Evolutionary conservation across 805 yeast genomes (phyloP).

Genomic region (Metschnikowia arizonensis): DNA sequence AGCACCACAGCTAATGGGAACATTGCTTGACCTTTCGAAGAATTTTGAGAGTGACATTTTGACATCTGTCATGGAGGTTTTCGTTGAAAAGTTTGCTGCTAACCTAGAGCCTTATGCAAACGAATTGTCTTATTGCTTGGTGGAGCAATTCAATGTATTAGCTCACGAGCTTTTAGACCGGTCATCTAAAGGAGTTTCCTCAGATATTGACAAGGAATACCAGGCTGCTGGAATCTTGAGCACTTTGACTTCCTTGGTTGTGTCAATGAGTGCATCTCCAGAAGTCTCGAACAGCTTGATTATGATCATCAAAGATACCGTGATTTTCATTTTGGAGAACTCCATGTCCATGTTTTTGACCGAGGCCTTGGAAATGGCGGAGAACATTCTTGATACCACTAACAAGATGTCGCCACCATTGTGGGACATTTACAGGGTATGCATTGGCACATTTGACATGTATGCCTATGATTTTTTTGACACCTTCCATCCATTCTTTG

Average conservation of each 20-base stretch:
- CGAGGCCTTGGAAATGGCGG: constrained; percentile 44
- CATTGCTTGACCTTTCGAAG: constrained; percentile 42
- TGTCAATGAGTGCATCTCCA: constrained; percentile 41
- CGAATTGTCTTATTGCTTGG: constrained; percentile 50
- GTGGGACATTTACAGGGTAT: constrained; percentile 50
- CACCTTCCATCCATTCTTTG: constrained; percentile 53
- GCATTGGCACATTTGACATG: constrained; percentile 52
- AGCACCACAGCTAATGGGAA: constrained; percentile 44
- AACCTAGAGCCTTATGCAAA: constrained; percentile 52
- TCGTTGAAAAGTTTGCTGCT: constrained; percentile 41
- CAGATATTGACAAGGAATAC: constrained; percentile 36
- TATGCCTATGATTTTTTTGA: constrained; percentile 59
- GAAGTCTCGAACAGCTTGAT: constrained; percentile 36
- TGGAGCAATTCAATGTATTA: constrained; percentile 67
- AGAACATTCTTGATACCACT: constrained; percentile 53
- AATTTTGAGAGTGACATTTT: constrained; percentile 41
- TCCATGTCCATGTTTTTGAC: constrained; percentile 38
- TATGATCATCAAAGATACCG: constrained; percentile 29
- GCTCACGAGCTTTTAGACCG: constrained; percentile 51
- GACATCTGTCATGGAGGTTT: constrained; percentile 43
- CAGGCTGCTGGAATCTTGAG: constrained; percentile 42
- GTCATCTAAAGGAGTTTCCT: constrained; percentile 15
- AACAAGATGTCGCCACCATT: constrained; percentile 45
- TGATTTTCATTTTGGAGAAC: constrained; percentile 33
- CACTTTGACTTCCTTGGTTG: constrained; percentile 40